phyloP scores from a whole-genome alignment of 2,329 filamentous ascomycete species.

The Cordyceps cateniannulata region DNA sequence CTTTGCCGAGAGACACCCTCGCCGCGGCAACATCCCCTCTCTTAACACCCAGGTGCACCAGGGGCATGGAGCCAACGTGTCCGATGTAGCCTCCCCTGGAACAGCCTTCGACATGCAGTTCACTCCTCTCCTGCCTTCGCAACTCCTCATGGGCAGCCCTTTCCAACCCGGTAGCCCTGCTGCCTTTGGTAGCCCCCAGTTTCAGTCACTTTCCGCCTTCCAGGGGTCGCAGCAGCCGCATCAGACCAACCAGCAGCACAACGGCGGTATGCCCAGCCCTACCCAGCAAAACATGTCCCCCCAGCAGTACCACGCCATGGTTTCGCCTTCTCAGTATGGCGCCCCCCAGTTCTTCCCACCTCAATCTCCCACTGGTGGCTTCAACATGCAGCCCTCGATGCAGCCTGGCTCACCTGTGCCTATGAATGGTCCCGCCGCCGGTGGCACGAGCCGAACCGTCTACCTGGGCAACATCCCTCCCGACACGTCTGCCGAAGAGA shows the following conservation, averaged over 20 bases:
- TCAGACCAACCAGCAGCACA: slow-evolving; percentile 46
- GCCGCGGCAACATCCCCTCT: slow-evolving; percentile 77
- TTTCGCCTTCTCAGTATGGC: slow-evolving; percentile 79
- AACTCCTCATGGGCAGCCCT: slow-evolving; percentile 88
- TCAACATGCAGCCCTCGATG: slow-evolving; percentile 50
- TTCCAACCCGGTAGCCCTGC: slow-evolving; percentile 93
- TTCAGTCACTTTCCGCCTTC: slow-evolving; percentile 76
- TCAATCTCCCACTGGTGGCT: slow-evolving; percentile 79
- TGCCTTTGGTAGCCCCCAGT: slow-evolving; percentile 85
- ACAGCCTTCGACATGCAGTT: slow-evolving; percentile 98
- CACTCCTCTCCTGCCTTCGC: slow-evolving; percentile 88
- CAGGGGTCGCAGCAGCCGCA: slow-evolving; percentile 42
- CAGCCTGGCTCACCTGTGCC: slow-evolving; percentile 68
- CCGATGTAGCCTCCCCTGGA: slow-evolving; percentile 78
- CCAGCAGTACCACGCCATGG: slow-evolving; percentile 74
- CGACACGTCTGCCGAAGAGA: slow-evolving; percentile 94
- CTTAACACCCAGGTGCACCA: slow-evolving; percentile 76
- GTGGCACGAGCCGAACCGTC: slow-evolving; percentile 90
- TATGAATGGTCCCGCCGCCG: slow-evolving; percentile 72
- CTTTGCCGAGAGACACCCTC: slow-evolving; percentile 80
- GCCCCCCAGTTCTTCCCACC: slow-evolving; percentile 79
- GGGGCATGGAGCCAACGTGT: slow-evolving; percentile 43
- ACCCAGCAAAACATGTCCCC: slow-evolving; percentile 73
- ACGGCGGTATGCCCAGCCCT: slow-evolving; percentile 64
- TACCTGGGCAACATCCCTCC: slow-evolving; percentile 98